Conservation (phyloP, 305 asterid genomes). For the Fraxinus sp. region DNA sequence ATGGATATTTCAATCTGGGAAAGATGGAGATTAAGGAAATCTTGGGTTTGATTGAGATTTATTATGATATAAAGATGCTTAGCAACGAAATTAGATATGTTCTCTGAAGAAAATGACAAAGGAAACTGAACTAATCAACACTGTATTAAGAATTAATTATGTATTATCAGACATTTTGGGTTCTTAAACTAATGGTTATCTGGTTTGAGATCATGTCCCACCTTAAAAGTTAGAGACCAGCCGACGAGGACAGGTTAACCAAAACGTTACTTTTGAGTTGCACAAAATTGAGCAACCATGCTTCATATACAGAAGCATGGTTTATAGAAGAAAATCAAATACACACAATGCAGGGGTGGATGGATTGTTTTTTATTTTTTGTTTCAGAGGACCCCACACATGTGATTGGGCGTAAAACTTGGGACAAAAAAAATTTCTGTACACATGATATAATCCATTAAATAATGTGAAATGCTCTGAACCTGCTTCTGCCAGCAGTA, state of each 20-base stretch:
- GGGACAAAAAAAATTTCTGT: too few species aligned
- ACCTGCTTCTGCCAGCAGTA: neutral
- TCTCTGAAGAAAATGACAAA: slow-evolving; percentile 4
- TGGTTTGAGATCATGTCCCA: neutral
- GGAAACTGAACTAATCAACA: neutral
- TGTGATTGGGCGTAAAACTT: too few species aligned
- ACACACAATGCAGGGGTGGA: too few species aligned
- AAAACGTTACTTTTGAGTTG: neutral
- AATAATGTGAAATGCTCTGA: neutral
- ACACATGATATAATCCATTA: too few species aligned
- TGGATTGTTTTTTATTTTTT: too few species aligned
- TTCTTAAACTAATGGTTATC: neutral
- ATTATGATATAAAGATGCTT: slow-evolving; percentile 13
- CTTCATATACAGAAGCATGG: too few species aligned
- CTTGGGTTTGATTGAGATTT: neutral
- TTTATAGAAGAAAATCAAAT: too few species aligned
- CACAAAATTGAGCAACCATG: neutral
- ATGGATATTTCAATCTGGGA: neutral
- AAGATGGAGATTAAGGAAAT: neutral
- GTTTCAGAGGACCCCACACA: too few species aligned
- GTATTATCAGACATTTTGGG: neutral
- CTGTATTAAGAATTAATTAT: neutral
- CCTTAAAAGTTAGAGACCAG: neutral
- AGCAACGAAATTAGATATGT: neutral
- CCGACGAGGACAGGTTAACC: neutral